Conservation (phyloP, 164 flowering plant species). For the Houttuynia cordata region DNA sequence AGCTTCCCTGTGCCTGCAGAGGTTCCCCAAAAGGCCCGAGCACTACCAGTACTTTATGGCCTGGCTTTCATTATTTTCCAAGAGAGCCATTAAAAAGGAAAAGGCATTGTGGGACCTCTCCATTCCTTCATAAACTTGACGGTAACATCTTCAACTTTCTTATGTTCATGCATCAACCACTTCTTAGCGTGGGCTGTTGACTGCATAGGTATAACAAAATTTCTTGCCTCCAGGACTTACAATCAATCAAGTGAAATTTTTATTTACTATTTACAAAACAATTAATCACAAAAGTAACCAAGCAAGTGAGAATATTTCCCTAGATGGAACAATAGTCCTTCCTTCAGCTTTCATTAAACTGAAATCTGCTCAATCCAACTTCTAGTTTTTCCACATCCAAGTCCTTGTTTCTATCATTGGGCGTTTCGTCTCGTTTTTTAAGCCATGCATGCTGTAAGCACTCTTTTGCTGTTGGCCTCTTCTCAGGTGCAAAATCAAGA, state of each 20-base stretch:
- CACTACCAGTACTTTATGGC: not conserved
- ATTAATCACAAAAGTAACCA: slow-evolving; percentile 18
- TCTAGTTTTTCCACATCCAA: slow-evolving; percentile 24
- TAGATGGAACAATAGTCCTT: slow-evolving; percentile 7
- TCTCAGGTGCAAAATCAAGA: slow-evolving; percentile 87
- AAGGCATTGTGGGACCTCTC: slow-evolving; percentile 3
- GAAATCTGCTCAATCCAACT: slow-evolving; percentile 44
- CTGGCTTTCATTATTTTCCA: slow-evolving; percentile 4
- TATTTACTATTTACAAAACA: slow-evolving; percentile 8
- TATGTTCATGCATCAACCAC: not conserved
- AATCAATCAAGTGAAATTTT: slow-evolving; percentile 9
- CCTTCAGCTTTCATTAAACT: slow-evolving; percentile 37
- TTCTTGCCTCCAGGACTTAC: not conserved
- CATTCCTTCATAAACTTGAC: slow-evolving; percentile 1
- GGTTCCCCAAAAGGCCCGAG: slow-evolving; percentile 1
- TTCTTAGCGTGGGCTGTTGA: not conserved
- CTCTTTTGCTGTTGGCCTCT: slow-evolving; percentile 81
- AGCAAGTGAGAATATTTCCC: slow-evolving; percentile 10
- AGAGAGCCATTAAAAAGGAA: slow-evolving; percentile 1
- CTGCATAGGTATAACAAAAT: not conserved
- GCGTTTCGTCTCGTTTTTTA: slow-evolving; percentile 13
- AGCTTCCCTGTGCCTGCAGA: slow-evolving; percentile 3
- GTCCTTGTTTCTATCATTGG: slow-evolving; percentile 19
- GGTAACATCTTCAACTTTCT: not conserved
- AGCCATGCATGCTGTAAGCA: slow-evolving; percentile 88